A percentile compares a stretch with the other conserved stretches of the same genome.
Conservation (phyloP, 768 basidiomycete species). For the Tulasnella calospora region DNA sequence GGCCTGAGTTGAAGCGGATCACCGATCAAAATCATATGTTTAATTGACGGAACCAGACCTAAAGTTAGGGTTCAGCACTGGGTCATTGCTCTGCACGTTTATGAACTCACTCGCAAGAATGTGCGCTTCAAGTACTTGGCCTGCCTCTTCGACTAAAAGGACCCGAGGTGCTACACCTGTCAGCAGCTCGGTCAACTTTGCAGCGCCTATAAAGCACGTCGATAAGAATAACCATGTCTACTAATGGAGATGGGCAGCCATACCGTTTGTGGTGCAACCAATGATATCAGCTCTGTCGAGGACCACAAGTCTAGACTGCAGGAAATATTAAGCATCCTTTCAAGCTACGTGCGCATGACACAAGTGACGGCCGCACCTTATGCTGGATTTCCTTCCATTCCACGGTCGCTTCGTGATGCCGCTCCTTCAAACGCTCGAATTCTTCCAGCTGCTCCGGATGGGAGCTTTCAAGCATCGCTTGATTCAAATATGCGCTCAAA, state of each 20-base stretch:
- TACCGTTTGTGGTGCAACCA: conserved; percentile 74
- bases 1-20: conserved; percentile 61
- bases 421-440: conserved; percentile 44
- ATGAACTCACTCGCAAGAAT: conserved; percentile 43
- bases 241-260: not conserved
- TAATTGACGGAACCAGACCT: conserved; percentile 55
- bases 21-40: conserved; percentile 75
- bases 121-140: conserved; percentile 76
- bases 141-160: conserved; percentile 73
- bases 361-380: conserved; percentile 42
- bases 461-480: conserved; percentile 38
- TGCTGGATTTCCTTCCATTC: conserved; percentile 44
- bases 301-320: conserved; percentile 54
- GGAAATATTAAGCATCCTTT: not conserved
- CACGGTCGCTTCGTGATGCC: conserved; percentile 42
- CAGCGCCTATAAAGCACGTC: conserved; percentile 51
- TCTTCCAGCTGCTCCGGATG: conserved; percentile 38
- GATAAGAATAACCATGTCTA: not conserved
- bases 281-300: conserved; percentile 55
- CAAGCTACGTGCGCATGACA: not conserved
- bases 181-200: conserved; percentile 56
- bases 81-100: not conserved
- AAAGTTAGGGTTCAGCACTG: not conserved
- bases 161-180: conserved; percentile 58
- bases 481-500: conserved; percentile 48